phyloP scores from a whole-genome alignment of 2,329 filamentous ascomycete species.

The Aspergillus amoenus region DNA sequence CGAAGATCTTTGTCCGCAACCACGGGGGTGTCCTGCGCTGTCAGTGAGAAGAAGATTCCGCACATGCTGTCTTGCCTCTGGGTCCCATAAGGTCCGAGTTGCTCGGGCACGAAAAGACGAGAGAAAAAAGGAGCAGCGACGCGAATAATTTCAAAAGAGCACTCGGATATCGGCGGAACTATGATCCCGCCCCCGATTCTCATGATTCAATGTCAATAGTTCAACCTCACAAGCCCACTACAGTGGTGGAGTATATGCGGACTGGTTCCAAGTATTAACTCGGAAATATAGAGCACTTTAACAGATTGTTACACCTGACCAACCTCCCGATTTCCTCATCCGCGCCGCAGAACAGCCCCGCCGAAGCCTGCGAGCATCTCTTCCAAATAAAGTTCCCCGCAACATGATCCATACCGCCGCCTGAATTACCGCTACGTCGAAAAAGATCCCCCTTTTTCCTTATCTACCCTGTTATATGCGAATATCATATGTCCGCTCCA shows the following conservation, averaged over 20 bases:
- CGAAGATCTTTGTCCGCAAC: constrained; percentile 34
- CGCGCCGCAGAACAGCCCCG: not conserved
- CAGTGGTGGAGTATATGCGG: not conserved
- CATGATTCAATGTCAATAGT: constrained; percentile 29
- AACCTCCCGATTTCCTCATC: not conserved
- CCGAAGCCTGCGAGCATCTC: not conserved
- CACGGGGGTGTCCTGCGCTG: constrained; percentile 26
- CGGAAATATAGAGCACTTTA: not conserved
- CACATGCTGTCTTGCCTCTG: constrained; percentile 36
- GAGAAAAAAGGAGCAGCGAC: not conserved
- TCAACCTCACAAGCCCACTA: constrained; percentile 4
- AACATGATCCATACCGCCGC: constrained; percentile 27
- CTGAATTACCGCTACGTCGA: constrained; percentile 18
- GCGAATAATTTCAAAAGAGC: constrained; percentile 3
- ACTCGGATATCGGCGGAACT: constrained; percentile 29
- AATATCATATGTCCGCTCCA: constrained; percentile 43
- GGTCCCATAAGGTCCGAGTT: not conserved
- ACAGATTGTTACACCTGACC: not conserved
- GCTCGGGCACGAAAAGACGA: not conserved
- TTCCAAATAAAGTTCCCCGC: constrained; percentile 11
- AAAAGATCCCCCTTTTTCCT: not conserved
- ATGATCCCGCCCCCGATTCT: constrained; percentile 40
- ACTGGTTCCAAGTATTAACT: not conserved
- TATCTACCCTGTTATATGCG: constrained; percentile 35
- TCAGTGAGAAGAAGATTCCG: constrained; percentile 55